Evolutionary conservation across 495 filamentous ascomycete species (phyloP).

Genomic region (Penicillium bovifimosum): DNA sequence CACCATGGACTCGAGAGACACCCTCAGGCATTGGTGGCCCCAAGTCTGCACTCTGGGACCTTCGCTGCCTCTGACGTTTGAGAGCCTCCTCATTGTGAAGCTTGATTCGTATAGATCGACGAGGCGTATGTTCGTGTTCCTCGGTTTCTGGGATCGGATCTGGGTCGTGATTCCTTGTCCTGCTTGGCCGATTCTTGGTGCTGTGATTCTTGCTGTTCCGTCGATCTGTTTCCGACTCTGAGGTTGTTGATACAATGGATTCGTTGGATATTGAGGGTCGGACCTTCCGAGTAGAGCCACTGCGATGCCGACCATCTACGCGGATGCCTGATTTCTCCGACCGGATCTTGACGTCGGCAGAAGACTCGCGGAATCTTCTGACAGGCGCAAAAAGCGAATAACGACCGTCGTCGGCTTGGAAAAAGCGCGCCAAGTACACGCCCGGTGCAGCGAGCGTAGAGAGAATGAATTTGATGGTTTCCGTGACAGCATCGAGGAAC

Average conservation of each 20-base stretch:
- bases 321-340: constrained; percentile 26
- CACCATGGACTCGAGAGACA: constrained; percentile 25
- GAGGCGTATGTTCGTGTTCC: constrained; percentile 49
- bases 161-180: constrained; percentile 46
- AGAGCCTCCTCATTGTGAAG: constrained; percentile 72
- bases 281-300: constrained; percentile 34
- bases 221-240: constrained; percentile 46
- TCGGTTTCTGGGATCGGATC: constrained; percentile 41
- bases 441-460: constrained; percentile 73
- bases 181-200: constrained; percentile 36
- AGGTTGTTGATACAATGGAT: constrained; percentile 40
- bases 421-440: constrained; percentile 70
- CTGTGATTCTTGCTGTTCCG: constrained; percentile 17
- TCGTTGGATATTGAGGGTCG: constrained; percentile 34
- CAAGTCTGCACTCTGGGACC: constrained; percentile 32
- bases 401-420: constrained; percentile 72
- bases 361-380: constrained; percentile 49
- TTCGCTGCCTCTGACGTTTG: constrained; percentile 49
- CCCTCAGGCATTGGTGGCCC: constrained; percentile 28
- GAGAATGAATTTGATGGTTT: constrained; percentile 68
- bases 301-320: constrained; percentile 26
- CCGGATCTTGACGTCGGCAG: constrained; percentile 19
- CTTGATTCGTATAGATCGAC: constrained; percentile 86
- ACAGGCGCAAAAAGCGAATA: constrained; percentile 68
- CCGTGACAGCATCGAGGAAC: constrained; percentile 52